Evolutionary conservation across 2,329 filamentous ascomycete species (phyloP), one percentile per base, ranked within the genome.

Genomic region (Microascus cirrosus): DNA sequence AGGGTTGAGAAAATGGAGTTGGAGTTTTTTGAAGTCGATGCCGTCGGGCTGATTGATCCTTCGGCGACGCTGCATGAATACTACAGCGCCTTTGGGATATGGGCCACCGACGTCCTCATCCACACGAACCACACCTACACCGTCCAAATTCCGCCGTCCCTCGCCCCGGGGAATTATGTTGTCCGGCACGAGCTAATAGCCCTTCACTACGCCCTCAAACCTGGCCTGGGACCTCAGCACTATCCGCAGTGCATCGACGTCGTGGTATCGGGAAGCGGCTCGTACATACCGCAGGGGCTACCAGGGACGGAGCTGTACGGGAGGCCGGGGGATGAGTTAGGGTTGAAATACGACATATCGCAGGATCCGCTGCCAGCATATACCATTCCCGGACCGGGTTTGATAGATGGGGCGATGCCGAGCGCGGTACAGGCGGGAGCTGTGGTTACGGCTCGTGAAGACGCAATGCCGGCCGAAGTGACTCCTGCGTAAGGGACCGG

Each of bases 21-120:
- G 39, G 67, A 76, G 61, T 85, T 78, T 69, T 79, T 81, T 74
- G 86, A 86, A 76, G 79, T 86, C 59, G 75, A 76, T 25, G 73
- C 77, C 62, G 70, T 68, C 32, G 83, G 82, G 57, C 74, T 83
- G 48, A 69, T 77, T 59, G 71, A 74, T 55, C 70, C 78, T 13
- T 80, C 83, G 61, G 66, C 75, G 59, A 67, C 81, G 61, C 73
- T 80, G 57, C 75, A 77, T 67, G 73, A 73, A 60, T 67, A 71
- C 22, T 35, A 50, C 15, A 39, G 28, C 8, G 45, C 55, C 1
- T 39, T 39, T 18, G 71, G 74, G 55, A 63, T 77, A 74, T 76
- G 74, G 74, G 70, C 70, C 54, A 69, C 72, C 35, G 70, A 73
- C 62, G 69, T 75, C 39, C 68, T 83, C 64, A 78, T 77, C 62